Conservation (phyloP, 2,329 filamentous ascomycete genomes). For the Aureobasidium vineae region DNA sequence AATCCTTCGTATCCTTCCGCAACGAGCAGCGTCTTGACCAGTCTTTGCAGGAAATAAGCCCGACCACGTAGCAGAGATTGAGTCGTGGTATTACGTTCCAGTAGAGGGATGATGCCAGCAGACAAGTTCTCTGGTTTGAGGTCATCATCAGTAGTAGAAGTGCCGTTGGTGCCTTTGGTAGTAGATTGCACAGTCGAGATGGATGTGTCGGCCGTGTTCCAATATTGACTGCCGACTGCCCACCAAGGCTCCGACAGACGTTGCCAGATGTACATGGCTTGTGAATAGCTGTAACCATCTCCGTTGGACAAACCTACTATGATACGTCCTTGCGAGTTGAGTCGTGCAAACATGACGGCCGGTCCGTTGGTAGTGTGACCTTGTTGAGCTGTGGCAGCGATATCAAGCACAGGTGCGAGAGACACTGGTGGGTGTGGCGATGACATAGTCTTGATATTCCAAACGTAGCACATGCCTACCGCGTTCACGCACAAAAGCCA, state of each 20-base stretch:
- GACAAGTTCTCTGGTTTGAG: slow-evolving; percentile 65
- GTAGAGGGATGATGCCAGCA: slow-evolving; percentile 85
- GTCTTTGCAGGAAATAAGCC: slow-evolving; percentile 83
- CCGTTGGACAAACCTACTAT: slow-evolving; percentile 92
- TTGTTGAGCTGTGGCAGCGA: slow-evolving; percentile 75
- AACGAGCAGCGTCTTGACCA: slow-evolving; percentile 84
- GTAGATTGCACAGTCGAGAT: slow-evolving; percentile 72
- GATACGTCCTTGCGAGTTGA: slow-evolving; percentile 83
- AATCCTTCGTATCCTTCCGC: slow-evolving; percentile 90
- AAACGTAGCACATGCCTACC: slow-evolving; percentile 85
- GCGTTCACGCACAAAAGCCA: slow-evolving; percentile 90
- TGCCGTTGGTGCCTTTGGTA: slow-evolving; percentile 28
- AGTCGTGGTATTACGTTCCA: slow-evolving; percentile 92
- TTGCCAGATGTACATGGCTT: slow-evolving; percentile 87
- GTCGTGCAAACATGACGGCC: slow-evolving; percentile 82
- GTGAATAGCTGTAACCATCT: slow-evolving; percentile 88
- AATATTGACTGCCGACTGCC: slow-evolving; percentile 97
- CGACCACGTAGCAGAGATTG: slow-evolving; percentile 89
- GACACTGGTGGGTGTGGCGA: slow-evolving; percentile 89
- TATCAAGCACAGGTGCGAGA: slow-evolving; percentile 81
- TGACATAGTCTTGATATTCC: slow-evolving; percentile 81
- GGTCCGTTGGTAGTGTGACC: slow-evolving; percentile 76
- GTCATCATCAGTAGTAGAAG: slow-evolving; percentile 44
- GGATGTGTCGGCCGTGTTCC: slow-evolving; percentile 94
- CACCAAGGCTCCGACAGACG: slow-evolving; percentile 96